Conservation (phyloP, 805 yeast species). For the Saccharomycopsis fibuligera region DNA sequence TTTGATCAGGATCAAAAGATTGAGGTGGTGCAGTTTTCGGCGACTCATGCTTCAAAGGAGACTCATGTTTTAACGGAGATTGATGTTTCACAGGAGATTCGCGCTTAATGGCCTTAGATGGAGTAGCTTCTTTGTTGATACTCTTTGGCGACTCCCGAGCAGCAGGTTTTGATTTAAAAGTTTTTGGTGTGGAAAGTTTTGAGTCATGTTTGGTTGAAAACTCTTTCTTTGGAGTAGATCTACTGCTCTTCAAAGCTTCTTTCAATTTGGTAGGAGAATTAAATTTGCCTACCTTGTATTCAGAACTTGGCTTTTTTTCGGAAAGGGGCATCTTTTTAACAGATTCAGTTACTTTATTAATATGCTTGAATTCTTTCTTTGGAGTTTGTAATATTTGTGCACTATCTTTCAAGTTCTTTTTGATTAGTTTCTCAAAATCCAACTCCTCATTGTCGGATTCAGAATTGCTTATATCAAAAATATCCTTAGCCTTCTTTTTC, state of each 20-base stretch:
- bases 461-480: conserved; percentile 12
- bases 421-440: conserved; percentile 14
- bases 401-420: conserved; percentile 18
- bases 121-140: not conserved
- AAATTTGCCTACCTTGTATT: not conserved
- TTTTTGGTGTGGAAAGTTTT: no score
- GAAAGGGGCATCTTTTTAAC: conserved; percentile 8
- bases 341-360: no score
- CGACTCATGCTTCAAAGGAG: not conserved
- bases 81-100: not conserved
- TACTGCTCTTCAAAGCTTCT: not conserved
- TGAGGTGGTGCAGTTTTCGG: not conserved
- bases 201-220: not conserved
- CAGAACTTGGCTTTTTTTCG: not conserved
- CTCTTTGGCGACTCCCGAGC: no score
- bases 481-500: conserved; percentile 6
- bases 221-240: not conserved
- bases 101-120: not conserved
- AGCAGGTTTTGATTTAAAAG: no score
- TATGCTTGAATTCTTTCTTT: conserved; percentile 6
- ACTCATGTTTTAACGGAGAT: not conserved
- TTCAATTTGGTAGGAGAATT: not conserved
- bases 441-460: not conserved
- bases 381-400: conserved; percentile 18
- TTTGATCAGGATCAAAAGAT: conserved; percentile 9